Evolutionary conservation across 495 filamentous ascomycete species (phyloP), one percentile per base, ranked within the genome.

Genomic region (Sporormia fimetaria): DNA sequence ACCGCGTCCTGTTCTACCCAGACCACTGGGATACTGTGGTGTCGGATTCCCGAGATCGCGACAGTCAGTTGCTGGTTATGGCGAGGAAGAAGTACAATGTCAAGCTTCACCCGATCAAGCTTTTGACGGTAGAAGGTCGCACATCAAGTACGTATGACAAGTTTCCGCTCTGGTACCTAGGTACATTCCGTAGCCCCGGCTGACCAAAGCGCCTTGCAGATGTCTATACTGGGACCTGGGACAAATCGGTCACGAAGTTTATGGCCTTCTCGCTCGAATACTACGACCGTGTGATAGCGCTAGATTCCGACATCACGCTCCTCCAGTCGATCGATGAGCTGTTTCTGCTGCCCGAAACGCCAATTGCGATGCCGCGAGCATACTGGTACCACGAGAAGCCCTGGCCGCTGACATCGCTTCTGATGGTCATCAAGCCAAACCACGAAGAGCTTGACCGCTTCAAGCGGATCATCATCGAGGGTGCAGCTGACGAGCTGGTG

Each of bases 231-330:
- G 37, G 40, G 3, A 56, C 49, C 17, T 63, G 52, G 51, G 52
- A 55, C 32, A 50, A 55, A 7, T 52, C 47, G 17, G 53, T 63
- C 40, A 62, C 55, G n/a, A 63, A 62, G 40, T 48, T 62, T 18
- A 54, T 59, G 10, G 53, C 53, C 16, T 63, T 60, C 47, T 42
- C 54, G 38, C 55, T 58, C 14, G 47, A 46, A 3, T 44, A 45
- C 17, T 63, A 60, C 46, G 35, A 52, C 12, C 58, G 59, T 24
- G 55, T 63, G 36, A 48, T 63, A 18, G 44, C 54, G 21, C 48
- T 63, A 33, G 60, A 63, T 47, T 54, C 52, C 40, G 60, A 63
- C 42, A 57, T 56, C 28, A 55, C 51, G 22, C 55, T 63, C 16
- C 43, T 56, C 24, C 42, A 48, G 12, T 47, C 44, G 16, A 40